These are phyloP conservation scores for Starmera stellimalicola DNA, from an alignment of 1,139 yeast species.

Conservation along the genomic window DNA sequence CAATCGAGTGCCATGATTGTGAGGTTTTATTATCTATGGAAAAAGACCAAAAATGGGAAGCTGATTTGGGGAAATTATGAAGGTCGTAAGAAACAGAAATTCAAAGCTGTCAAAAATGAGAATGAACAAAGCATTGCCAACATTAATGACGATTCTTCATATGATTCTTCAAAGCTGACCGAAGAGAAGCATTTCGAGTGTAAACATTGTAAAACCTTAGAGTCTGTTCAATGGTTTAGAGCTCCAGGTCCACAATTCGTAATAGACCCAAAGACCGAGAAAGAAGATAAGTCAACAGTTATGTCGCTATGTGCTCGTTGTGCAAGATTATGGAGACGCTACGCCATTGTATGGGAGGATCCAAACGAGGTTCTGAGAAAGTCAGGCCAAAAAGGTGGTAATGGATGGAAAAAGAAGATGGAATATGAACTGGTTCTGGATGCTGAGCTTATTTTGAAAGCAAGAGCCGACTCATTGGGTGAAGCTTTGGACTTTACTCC, in stretches of 20 bases:
- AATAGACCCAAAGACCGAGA: constrained; percentile 27
- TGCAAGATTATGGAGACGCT: constrained; percentile 85
- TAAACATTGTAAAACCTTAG: constrained; percentile 47
- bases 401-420: constrained; percentile 48
- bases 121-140: constrained; percentile 23
- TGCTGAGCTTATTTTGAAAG: constrained; percentile 45
- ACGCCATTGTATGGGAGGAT: constrained; percentile 83
- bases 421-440: constrained; percentile 72
- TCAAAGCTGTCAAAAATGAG: constrained; percentile 21
- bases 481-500: neutral
- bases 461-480: constrained; percentile 26
- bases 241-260: constrained; percentile 46
- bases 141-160: constrained; percentile 31
- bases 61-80: constrained; percentile 76
- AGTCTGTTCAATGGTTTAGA: constrained; percentile 58
- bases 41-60: constrained; percentile 70
- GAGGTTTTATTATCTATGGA: constrained; percentile 83
- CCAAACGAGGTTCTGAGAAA: constrained; percentile 61
- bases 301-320: constrained; percentile 76
- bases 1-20: constrained; percentile 74
- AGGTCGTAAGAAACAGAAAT: constrained; percentile 53
- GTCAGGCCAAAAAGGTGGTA: constrained; percentile 32
- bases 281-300: constrained; percentile 20
- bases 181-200: constrained; percentile 21
- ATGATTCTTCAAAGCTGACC: constrained; percentile 20